Evolutionary conservation across 345 rosid genomes (phyloP), one percentile per base, ranked within the genome.

Genomic region (Firmiana major): DNA sequence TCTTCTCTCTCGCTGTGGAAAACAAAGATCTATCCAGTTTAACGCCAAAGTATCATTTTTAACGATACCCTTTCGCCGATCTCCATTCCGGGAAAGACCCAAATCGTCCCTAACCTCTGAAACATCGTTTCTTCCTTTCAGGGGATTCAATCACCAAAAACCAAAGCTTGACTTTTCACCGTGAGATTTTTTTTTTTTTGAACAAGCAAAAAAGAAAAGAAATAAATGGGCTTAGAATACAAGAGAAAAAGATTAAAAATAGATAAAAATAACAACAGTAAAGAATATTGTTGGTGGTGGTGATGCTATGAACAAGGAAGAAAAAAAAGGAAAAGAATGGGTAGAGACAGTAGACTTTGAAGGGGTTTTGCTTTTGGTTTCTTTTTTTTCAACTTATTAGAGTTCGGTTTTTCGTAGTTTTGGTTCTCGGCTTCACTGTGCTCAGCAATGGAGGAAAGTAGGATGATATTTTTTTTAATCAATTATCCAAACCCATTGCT

Each of bases 81-180:
- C 83, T 72, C 43, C 85, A 79, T 75, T 45, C 62, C 42, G 5
- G 19, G 57, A 8, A 36, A 79, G 76, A 62, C 73, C 9, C 46
- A 48, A 63, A 81, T 72, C 80, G 77, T 77, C 72, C 83, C 81
- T 16, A 77, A 60, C 48, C 77, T 77, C 82, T 63, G 78, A 82
- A 85, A 79, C 90, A 85, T 83, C n/a, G 36, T 79, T 34, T 24
- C 55, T 53, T n/a, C 3, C 55, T 38, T 26, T 10, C 28, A 6
- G 21, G 42, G 8, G 40, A 26, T 15, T 24, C 40, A 62, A 40
- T 74, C 40, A 58, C 12, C 40, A 15, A 16, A 60, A 9, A 13
- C 42, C 38, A 55, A 49, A 51, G 55, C 77, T 42, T 71, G 26
- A 15, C 69, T 46, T 42, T 54, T 40, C 59, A 31, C 38, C 77